phyloP scores from a whole-genome alignment of 345 rosid species.

The Corymbia maculata region DNA sequence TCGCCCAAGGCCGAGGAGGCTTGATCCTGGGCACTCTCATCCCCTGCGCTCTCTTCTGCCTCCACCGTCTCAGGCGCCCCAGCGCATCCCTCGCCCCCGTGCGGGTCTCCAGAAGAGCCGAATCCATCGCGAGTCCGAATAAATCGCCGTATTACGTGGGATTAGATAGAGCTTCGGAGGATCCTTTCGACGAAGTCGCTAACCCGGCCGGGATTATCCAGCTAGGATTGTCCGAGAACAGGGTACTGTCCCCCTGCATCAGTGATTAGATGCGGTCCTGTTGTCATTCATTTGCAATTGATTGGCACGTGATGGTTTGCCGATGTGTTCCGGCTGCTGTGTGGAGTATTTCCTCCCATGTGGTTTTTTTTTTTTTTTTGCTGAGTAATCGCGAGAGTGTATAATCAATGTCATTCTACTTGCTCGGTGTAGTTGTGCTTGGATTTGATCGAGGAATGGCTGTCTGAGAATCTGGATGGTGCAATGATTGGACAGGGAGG shows the following conservation, averaged over 20 bases:
- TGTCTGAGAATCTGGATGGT: slow-evolving; percentile 42
- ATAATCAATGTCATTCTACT: background rate
- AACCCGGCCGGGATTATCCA: slow-evolving; percentile 68
- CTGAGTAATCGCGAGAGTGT: background rate
- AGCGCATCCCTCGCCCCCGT: slow-evolving; percentile 55
- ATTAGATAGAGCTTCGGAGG: slow-evolving; percentile 40
- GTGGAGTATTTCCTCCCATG: background rate
- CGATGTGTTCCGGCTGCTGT: background rate
- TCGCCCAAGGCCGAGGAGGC: slow-evolving; percentile 80
- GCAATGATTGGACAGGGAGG: slow-evolving; percentile 30
- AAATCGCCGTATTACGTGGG: slow-evolving; percentile 73
- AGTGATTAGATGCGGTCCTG: background rate
- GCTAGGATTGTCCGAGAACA: slow-evolving; percentile 83
- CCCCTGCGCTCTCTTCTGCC: slow-evolving; percentile 85
- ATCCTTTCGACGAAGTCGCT: slow-evolving; percentile 41
- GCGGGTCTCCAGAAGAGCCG: slow-evolving; percentile 47
- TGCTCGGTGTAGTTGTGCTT: slow-evolving; percentile 49
- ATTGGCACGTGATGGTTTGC: background rate
- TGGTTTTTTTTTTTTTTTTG: background rate
- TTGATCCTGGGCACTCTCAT: slow-evolving; percentile 69
- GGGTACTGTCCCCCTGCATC: slow-evolving; percentile 11
- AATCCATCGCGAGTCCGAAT: slow-evolving; percentile 39
- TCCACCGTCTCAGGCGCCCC: slow-evolving; percentile 55
- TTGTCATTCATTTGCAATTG: background rate
- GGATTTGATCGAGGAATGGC: slow-evolving; percentile 85